Evolutionary conservation across 495 filamentous ascomycete species (phyloP), one percentile per base, ranked within the genome.

Genomic region (Aspergillus leporis): DNA sequence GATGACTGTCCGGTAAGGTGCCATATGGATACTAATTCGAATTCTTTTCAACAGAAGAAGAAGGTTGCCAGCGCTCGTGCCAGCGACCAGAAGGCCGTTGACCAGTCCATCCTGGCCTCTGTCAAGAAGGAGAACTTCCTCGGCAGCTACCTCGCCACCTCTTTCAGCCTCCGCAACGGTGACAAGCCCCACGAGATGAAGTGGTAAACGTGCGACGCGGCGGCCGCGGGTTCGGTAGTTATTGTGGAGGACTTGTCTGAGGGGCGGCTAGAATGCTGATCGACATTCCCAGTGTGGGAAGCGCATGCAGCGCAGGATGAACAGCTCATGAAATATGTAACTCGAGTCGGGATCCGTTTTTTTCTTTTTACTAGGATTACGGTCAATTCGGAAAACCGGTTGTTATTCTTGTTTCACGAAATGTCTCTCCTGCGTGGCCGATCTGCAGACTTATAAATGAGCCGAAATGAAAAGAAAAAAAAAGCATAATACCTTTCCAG

Each of bases 101-200:
- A 99, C 82, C 93, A 96, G 87, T 84, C 90, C 61, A 81, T 99
- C 70, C 74, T 98, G 65, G 82, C 87, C 73, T 87, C 77, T 80
- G 91, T 99, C 82, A 97, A 97, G 90, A 95, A 96, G 84, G 92
- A 93, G 75, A 86, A 89, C 51, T 80, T 91, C 71, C 87, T 99
- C 72, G 75, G 85, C 72, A 88, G 86, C 74, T 98, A 98, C 83
- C 89, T 99, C 61, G 85, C 85, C 71, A 89, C 86, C 76, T 89
- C 85, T 68, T 99, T 98, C 87, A 93, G 89, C 85, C 87, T 98
- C 75, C 87, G 91, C 77, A 97, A 91, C 84, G 93, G 94, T 73
- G 94, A 98, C 83, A 90, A 91, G 85, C 94, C 95, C 78, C 94
- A 98, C 78, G 89, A 92, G 84, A 98, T 98, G 91, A 85, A 88